These are phyloP conservation scores for Hyphopichia burtonii DNA, from an alignment of 1,139 yeast species.

Conservation along the genomic window DNA sequence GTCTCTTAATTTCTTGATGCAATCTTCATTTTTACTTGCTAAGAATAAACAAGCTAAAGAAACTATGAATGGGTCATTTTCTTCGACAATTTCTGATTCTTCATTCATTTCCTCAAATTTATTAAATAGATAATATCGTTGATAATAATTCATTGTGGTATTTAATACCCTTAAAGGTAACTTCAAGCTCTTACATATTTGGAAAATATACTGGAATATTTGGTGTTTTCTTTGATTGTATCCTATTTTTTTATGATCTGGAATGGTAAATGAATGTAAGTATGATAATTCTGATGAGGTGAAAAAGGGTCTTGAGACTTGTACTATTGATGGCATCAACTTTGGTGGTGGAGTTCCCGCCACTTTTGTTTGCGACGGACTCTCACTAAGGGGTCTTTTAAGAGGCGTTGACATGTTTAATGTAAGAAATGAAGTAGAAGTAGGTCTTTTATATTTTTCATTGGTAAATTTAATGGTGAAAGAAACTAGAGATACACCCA, in stretches of 20 bases:
- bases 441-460: too few relatives aligned
- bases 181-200: conserved; percentile 51
- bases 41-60: conserved; percentile 75
- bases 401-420: not conserved
- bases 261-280: conserved; percentile 52
- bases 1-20: conserved; percentile 75
- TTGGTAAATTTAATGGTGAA: too few relatives aligned
- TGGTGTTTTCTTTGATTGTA: conserved; percentile 54
- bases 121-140: conserved; percentile 66
- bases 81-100: conserved; percentile 19
- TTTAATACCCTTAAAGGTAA: conserved; percentile 68
- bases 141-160: conserved; percentile 70
- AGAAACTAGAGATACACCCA: too few relatives aligned
- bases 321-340: conserved; percentile 23
- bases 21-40: conserved; percentile 85
- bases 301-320: conserved; percentile 65
- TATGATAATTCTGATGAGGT: conserved; percentile 55
- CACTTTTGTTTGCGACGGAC: not conserved
- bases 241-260: conserved; percentile 45
- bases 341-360: not conserved
- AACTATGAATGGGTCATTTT: conserved; percentile 49
- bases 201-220: conserved; percentile 54
- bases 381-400: not conserved
- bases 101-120: conserved; percentile 43
- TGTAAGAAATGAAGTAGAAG: not conserved